These are phyloP conservation scores for Fusarium sp. DNA, from an alignment of 2,329 filamentous ascomycete genomes.

Conservation along the genomic window DNA sequence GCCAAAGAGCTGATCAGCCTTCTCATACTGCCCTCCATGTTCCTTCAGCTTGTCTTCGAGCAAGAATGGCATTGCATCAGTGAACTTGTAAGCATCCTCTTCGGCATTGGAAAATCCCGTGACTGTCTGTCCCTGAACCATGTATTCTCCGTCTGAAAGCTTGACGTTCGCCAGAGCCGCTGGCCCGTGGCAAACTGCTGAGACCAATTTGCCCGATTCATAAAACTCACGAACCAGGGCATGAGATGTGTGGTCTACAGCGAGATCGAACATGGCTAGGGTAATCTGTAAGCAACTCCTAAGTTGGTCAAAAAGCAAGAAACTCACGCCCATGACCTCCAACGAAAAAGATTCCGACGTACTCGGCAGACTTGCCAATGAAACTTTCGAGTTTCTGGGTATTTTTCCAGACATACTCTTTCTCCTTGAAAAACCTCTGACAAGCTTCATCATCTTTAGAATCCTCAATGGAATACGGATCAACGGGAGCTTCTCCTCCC, in stretches of 20 bases:
- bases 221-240: not conserved
- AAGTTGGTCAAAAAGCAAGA: not conserved
- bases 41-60: not conserved
- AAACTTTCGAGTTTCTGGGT: not conserved
- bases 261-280: not conserved
- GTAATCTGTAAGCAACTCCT: not conserved
- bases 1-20: not conserved
- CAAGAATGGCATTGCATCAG: not conserved
- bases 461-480: not conserved
- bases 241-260: not conserved
- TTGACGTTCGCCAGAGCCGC: not conserved
- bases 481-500: not conserved
- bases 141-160: not conserved
- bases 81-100: not conserved
- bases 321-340: not conserved
- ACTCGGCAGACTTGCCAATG: not conserved
- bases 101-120: not conserved
- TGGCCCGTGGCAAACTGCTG: not conserved
- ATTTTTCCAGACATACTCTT: not conserved
- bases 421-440: not conserved
- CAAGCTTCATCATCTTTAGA: not conserved
- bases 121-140: not conserved
- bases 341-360: not conserved
- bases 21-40: not conserved
- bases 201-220: not conserved